phyloP scores from a whole-genome alignment of 169 alveolate species.

The Eimeria zaria region DNA sequence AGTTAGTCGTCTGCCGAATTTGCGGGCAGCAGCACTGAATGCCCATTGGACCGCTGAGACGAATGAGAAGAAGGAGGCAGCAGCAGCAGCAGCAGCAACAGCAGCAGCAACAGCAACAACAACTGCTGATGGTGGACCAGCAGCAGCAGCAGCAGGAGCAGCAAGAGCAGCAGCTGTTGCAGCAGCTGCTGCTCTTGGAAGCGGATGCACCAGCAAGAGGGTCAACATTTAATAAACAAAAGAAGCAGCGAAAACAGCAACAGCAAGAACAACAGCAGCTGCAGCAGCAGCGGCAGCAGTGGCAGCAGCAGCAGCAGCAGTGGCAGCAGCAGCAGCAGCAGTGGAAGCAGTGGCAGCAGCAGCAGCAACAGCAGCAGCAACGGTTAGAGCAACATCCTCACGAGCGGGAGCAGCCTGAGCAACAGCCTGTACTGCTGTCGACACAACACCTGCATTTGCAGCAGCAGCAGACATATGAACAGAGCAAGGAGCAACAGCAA shows the following conservation, averaged over 20 bases:
- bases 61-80: not conserved
- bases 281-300: not conserved
- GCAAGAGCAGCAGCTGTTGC: not conserved
- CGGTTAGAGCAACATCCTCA: no score
- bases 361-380: slow-evolving; percentile 1
- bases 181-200: not conserved
- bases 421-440: no score
- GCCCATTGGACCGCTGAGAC: not conserved
- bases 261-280: not conserved
- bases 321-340: not conserved
- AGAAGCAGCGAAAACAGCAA: not conserved
- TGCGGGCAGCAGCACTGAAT: not conserved
- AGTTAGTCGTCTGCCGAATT: slow-evolving; percentile 21
- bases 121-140: not conserved
- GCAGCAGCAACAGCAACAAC: no score
- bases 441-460: not conserved
- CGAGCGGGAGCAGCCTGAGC: not conserved
- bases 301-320: not conserved
- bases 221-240: not conserved
- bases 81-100: slow-evolving; percentile 42
- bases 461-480: not conserved
- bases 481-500: not conserved
- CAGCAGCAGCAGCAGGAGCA: not conserved
- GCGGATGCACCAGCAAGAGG: slow-evolving; percentile 20
- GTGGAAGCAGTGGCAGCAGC: not conserved